Evolutionary conservation across 2,329 filamentous ascomycete genomes (phyloP).

Genomic region (Cercospora sesami): DNA sequence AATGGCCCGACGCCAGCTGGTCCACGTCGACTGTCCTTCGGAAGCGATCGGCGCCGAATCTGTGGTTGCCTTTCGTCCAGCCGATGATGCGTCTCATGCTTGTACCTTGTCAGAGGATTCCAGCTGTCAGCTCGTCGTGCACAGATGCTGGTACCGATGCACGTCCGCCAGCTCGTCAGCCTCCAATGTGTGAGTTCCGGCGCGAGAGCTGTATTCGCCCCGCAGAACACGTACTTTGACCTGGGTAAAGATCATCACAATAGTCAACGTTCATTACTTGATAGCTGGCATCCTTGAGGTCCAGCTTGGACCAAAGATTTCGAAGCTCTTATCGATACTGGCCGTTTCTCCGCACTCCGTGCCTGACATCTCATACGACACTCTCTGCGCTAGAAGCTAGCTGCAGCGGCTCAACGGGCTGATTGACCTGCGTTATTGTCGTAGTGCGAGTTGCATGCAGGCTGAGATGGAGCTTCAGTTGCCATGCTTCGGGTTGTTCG

Average conservation of each 20-base stretch:
- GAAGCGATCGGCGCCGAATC: constrained; percentile 1
- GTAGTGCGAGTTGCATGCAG: not conserved
- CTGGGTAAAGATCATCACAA: not conserved
- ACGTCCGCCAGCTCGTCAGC: not conserved
- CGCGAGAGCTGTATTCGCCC: not conserved
- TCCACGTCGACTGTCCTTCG: not conserved
- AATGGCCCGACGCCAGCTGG: not conserved
- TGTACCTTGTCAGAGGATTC: constrained; percentile 1
- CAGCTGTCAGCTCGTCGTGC: not conserved
- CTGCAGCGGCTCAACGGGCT: constrained; percentile 10
- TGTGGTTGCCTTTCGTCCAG: constrained; percentile 4
- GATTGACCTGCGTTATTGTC: not conserved
- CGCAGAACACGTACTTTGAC: not conserved
- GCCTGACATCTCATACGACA: constrained; percentile 16
- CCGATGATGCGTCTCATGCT: not conserved
- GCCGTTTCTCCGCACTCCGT: constrained; percentile 6
- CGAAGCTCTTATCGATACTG: not conserved
- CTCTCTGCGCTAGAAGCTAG: constrained; percentile 6
- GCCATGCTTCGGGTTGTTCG: not conserved
- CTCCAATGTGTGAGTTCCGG: not conserved
- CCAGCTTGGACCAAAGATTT: not conserved
- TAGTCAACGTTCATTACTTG: not conserved
- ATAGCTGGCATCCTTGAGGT: not conserved
- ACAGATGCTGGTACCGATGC: not conserved
- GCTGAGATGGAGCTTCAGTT: not conserved